A percentile compares a stretch with the other conserved stretches of the same genome.
Conservation (phyloP, 2,329 filamentous ascomycete species). For the Ceratocystis colombiana region DNA sequence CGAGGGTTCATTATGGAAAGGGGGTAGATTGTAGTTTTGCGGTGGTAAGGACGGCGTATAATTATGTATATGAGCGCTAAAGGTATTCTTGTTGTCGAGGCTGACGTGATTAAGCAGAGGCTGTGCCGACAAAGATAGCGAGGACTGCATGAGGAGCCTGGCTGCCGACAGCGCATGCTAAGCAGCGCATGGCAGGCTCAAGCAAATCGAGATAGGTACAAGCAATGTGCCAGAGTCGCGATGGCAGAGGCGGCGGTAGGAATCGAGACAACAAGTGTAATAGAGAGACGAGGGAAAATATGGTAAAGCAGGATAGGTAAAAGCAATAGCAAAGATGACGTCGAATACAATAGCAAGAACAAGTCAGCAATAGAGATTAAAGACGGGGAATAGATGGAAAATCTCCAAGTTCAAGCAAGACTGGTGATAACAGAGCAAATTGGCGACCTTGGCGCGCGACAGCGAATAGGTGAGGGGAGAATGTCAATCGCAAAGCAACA, state of each 20-base stretch:
- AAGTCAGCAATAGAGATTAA: background rate
- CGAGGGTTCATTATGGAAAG: slow-evolving; percentile 20
- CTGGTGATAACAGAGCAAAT: slow-evolving; percentile 10
- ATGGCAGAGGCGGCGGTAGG: background rate
- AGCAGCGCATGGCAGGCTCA: slow-evolving; percentile 25
- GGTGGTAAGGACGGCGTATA: background rate
- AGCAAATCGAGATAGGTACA: background rate
- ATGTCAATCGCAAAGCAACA: background rate
- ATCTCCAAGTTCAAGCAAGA: background rate
- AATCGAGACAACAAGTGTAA: background rate
- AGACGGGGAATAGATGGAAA: background rate
- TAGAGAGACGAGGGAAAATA: background rate
- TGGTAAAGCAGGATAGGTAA: too few relatives aligned
- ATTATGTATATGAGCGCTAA: slow-evolving; percentile 2
- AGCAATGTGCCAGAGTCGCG: background rate
- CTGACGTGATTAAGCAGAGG: slow-evolving; percentile 17
- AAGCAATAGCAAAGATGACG: too few relatives aligned
- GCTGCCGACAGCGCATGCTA: slow-evolving; percentile 25
- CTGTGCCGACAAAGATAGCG: slow-evolving; percentile 21
- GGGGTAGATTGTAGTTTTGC: background rate
- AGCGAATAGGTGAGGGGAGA: background rate
- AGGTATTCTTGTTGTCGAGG: background rate
- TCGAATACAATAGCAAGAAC: background rate
- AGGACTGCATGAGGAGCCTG: slow-evolving; percentile 25
- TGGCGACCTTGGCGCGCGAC: background rate